Evolutionary conservation across 2,329 filamentous ascomycete genomes (phyloP), one percentile per base, ranked within the genome.

Genomic region (Lasiodiplodia citricola): DNA sequence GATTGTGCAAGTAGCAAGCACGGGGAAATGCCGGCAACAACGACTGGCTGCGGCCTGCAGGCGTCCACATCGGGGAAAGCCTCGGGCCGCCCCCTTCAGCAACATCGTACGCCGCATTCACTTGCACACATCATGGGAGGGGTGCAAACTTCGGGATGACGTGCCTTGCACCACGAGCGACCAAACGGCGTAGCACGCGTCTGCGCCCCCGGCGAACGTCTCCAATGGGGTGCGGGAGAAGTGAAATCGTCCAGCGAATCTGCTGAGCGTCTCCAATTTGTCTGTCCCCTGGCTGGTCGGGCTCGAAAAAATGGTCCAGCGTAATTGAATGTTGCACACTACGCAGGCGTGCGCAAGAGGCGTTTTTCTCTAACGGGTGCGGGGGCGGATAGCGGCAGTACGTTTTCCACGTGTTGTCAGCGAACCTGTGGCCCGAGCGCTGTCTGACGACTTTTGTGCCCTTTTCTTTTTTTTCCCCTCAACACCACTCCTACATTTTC

Each of bases 101-200:
- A 62, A 62, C 57, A 28, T 62, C 57, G 23, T 47, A 62, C 57
- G 38, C 21, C 37, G 57, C 31, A 41, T 41, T 62, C 57, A 62
- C 35, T 47, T 62, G 38, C 57, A 41, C 57, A 62, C 57, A 62
- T 62, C 57, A 62, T 62, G 28, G 28, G 28, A 28, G 28, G 28
- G 28, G 28, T 28, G 28, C 28, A 28, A 7, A 5, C 28, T 28
- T 28, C 28, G 28, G 28, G 28, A 28, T 28, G 28, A 28, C 28
- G 28, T 28, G 28, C 28, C 25, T 28, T 28, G 28, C 28, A 28
- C 28, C 28, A 28, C 28, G 28, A 28, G 28, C 28, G 28, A 28
- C 28, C 4, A 6, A 6, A 28, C 28, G 28, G 28, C 28, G 28
- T 28, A 28, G 28, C 28, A 28, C 28, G 28, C 28, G 28, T 6